A percentile compares a stretch with the other conserved stretches of the same genome.
Conservation (phyloP, 345 rosid species). For the Acer yangbiense region DNA sequence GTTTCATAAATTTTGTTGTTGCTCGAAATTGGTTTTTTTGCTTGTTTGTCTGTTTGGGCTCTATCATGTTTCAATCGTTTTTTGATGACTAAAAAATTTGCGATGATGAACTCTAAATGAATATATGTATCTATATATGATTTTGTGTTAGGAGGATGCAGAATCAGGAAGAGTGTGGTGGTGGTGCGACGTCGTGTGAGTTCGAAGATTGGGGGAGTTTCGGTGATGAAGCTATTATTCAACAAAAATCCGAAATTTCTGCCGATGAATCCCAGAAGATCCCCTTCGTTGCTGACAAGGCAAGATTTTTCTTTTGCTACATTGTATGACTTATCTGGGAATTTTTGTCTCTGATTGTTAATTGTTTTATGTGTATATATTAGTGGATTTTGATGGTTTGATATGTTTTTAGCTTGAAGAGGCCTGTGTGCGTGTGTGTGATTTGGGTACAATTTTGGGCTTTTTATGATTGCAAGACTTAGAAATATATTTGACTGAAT, state of each 20-base stretch:
- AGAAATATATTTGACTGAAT: not conserved
- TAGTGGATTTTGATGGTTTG: not conserved
- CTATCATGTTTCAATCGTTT: too few species aligned
- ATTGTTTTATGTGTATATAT: not conserved
- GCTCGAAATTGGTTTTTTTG: not conserved
- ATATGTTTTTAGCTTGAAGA: not conserved
- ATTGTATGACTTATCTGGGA: conserved; percentile 2
- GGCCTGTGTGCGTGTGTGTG: not conserved
- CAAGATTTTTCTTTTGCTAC: conserved; percentile 14
- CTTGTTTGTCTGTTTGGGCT: not conserved
- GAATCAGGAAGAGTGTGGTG: conserved; percentile 1
- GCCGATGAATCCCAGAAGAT: conserved; percentile 61
- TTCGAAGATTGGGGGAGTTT: conserved; percentile 47
- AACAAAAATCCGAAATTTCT: conserved; percentile 54
- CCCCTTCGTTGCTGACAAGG: conserved; percentile 90
- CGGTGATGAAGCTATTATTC: conserved; percentile 55
- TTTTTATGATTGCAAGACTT: conserved; percentile 1
- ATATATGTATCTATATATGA: too few species aligned
- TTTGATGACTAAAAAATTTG: not conserved
- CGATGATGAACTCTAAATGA: not conserved
- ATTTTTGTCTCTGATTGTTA: not conserved
- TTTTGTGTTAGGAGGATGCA: conserved; percentile 3
- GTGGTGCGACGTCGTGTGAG: conserved; percentile 31
- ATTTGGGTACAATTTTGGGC: not conserved
- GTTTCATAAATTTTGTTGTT: not conserved